These are phyloP conservation scores for Lachancea meyersii DNA, from an alignment of 805 yeast species.

Conservation along the genomic window DNA sequence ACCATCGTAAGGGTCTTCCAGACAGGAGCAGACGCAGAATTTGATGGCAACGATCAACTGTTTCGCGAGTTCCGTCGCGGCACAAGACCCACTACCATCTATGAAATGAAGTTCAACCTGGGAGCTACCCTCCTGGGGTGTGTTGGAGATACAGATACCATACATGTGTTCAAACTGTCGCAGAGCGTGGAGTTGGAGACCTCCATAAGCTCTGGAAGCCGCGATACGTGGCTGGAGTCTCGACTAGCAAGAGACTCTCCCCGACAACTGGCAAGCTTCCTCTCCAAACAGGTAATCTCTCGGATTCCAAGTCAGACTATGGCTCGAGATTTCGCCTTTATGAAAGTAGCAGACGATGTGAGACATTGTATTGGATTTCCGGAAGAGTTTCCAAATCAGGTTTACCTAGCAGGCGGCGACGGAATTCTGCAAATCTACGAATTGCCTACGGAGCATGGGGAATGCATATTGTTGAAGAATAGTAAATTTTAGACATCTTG, in stretches of 20 bases:
- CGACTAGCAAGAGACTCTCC: slow-evolving; percentile 14
- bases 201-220: slow-evolving; percentile 1
- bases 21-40: slow-evolving; percentile 44
- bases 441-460: slow-evolving; percentile 25
- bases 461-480: slow-evolving; percentile 28
- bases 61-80: slow-evolving; percentile 62
- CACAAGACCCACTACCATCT: slow-evolving; percentile 65
- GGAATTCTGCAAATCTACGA: slow-evolving; percentile 25
- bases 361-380: slow-evolving; percentile 28
- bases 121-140: slow-evolving; percentile 66
- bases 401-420: slow-evolving; percentile 28
- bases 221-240: slow-evolving; percentile 3
- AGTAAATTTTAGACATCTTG: slow-evolving; percentile 11
- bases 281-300: slow-evolving; percentile 26
- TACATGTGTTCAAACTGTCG: slow-evolving; percentile 77
- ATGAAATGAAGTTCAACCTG: slow-evolving; percentile 59
- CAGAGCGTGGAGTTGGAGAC: slow-evolving; percentile 13
- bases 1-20: slow-evolving; percentile 60
- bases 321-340: slow-evolving; percentile 28
- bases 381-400: slow-evolving; percentile 27
- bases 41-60: slow-evolving; percentile 17
- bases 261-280: slow-evolving; percentile 21
- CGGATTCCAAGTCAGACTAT: slow-evolving; percentile 27
- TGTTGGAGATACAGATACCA: slow-evolving; percentile 77
- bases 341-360: slow-evolving; percentile 19